Percentiles rank a stretch among this genome's conserved stretches.
phyloP scores from a whole-genome alignment of 1,284 basidiomycete genomes.

The Ganoderma sp. region DNA sequence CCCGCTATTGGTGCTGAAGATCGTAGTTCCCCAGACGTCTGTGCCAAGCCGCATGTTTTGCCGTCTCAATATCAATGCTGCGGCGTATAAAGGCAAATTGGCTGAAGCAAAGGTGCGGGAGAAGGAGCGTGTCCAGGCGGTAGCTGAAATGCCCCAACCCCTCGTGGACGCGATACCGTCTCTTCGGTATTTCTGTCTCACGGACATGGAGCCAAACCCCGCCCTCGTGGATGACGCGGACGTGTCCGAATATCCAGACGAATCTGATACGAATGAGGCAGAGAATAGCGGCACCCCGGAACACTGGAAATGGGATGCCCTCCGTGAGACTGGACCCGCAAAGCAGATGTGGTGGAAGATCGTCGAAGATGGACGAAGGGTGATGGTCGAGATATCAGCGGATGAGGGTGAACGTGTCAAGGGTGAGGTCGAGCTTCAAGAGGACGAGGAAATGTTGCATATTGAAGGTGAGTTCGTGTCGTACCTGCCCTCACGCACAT shows the following conservation, averaged over 20 bases:
- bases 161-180: constrained; percentile 12
- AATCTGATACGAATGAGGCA: background rate
- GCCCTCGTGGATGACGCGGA: background rate
- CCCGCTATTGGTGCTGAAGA: background rate
- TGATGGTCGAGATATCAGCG: constrained; percentile 14
- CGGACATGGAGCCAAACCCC: constrained; percentile 5
- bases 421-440: constrained; percentile 9
- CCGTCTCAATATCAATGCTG: background rate
- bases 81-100: background rate
- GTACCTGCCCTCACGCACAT: too few relatives aligned
- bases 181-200: constrained; percentile 15
- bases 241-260: background rate
- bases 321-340: background rate
- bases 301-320: background rate
- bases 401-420: constrained; percentile 20
- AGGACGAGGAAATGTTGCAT: background rate
- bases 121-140: background rate
- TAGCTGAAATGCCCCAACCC: constrained; percentile 1
- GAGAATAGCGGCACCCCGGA: background rate
- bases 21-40: constrained; percentile 10
- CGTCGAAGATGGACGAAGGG: constrained; percentile 8
- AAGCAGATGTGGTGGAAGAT: constrained; percentile 22
- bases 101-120: constrained; percentile 5
- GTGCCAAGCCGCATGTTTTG: too few relatives aligned
- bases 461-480: background rate